These are phyloP conservation scores for Achaetomium macrosporum DNA, from an alignment of 2,329 filamentous ascomycete species.

Conservation along the genomic window DNA sequence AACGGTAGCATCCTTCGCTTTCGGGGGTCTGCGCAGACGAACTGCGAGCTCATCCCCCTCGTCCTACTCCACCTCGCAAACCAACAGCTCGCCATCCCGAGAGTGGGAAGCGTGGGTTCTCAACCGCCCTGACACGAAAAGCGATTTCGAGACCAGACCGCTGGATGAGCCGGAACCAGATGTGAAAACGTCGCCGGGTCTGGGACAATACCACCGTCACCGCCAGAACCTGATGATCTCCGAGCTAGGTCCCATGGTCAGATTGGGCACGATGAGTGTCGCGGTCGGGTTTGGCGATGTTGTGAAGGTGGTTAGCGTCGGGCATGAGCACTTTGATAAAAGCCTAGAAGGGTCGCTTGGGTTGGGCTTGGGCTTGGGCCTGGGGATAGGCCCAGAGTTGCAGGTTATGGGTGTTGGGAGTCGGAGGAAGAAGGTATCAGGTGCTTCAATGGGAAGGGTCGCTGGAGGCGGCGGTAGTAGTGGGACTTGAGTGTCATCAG, in stretches of 20 bases:
- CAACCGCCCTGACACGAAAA: conserved; percentile 38
- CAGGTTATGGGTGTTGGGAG: conserved; percentile 1
- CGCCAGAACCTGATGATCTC: conserved; percentile 50
- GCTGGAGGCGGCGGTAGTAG: not conserved
- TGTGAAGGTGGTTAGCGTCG: conserved; percentile 64
- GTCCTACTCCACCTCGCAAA: conserved; percentile 12
- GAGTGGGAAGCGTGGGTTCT: conserved; percentile 53
- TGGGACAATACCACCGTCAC: conserved; percentile 30
- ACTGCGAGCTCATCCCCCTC: not conserved
- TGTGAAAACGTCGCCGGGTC: not conserved
- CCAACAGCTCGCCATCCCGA: conserved; percentile 23
- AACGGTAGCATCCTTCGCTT: not conserved
- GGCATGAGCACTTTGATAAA: conserved; percentile 57
- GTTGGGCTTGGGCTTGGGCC: not conserved
- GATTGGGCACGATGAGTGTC: conserved; percentile 58
- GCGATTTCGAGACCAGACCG: conserved; percentile 40
- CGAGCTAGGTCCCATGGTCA: conserved; percentile 57
- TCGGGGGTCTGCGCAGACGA: conserved; percentile 13
- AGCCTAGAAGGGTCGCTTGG: conserved; percentile 27
- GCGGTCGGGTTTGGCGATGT: conserved; percentile 67
- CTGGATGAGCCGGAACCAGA: conserved; percentile 30
- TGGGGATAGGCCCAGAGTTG: not conserved
- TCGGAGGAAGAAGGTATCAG: conserved; percentile 2
- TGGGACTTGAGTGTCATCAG: not conserved
- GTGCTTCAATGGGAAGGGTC: not conserved